These are phyloP conservation scores for Pyrrhoderma noxium DNA, from an alignment of 1,284 basidiomycete genomes.

Conservation along the genomic window DNA sequence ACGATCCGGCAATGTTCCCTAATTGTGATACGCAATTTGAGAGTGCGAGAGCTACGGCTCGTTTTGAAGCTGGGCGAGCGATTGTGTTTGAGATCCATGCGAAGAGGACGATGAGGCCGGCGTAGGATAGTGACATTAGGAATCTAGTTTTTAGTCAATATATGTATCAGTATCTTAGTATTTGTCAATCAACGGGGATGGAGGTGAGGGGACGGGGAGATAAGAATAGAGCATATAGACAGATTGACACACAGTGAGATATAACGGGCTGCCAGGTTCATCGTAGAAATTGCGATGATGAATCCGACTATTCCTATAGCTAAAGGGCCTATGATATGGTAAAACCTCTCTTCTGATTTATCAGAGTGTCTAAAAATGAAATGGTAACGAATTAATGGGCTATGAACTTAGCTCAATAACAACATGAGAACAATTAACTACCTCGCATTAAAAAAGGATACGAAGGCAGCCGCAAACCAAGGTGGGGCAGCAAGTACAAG, in stretches of 20 bases:
- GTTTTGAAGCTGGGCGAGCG: constrained; percentile 33
- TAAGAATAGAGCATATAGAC: too few relatives aligned
- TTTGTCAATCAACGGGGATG: too few relatives aligned
- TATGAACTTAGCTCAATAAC: too few relatives aligned
- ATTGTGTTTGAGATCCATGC: constrained; percentile 33
- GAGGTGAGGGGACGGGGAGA: too few relatives aligned
- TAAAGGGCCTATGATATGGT: constrained; percentile 33
- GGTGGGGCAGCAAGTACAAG: constrained; percentile 25
- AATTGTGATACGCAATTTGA: constrained; percentile 30
- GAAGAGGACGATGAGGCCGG: constrained; percentile 30
- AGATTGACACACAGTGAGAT: constrained; percentile 32
- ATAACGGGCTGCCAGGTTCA: constrained; percentile 35
- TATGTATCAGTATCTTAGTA: too few relatives aligned
- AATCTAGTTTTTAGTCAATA: constrained; percentile 23
- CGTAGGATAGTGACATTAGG: constrained; percentile 30
- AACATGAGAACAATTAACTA: too few relatives aligned
- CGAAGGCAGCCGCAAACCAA: constrained; percentile 16
- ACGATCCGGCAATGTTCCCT: constrained; percentile 29
- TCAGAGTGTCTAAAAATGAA: constrained; percentile 29
- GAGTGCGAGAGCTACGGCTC: constrained; percentile 34
- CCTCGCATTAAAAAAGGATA: constrained; percentile 17
- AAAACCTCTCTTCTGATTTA: constrained; percentile 32
- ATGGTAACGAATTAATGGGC: too few relatives aligned
- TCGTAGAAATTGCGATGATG: constrained; percentile 37
- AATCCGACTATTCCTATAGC: constrained; percentile 32